Evolutionary conservation across 352 stramenopile genomes (phyloP).

Genomic region (Phytopythium aichiense): DNA sequence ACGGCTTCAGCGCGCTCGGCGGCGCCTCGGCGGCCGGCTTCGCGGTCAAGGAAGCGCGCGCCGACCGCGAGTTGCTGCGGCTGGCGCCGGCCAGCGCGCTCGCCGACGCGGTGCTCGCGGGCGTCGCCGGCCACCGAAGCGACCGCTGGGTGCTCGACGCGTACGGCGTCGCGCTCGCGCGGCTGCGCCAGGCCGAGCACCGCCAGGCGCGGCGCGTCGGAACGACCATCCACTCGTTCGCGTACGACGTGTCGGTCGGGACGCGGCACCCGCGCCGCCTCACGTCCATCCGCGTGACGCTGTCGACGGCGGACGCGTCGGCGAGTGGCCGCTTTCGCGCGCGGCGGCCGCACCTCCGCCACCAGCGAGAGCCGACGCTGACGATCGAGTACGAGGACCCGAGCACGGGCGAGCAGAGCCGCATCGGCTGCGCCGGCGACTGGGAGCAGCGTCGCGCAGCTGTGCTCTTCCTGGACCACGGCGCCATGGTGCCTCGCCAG

Average conservation of each 20-base stretch:
- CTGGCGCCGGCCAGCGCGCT: slow-evolving; percentile 20
- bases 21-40: slow-evolving; percentile 10
- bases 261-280: slow-evolving; percentile 23
- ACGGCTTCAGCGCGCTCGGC: slow-evolving; percentile 36
- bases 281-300: slow-evolving; percentile 26
- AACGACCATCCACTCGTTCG: slow-evolving; percentile 3
- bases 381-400: slow-evolving; percentile 27
- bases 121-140: neutral
- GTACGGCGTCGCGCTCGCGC: slow-evolving; percentile 30
- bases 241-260: slow-evolving; percentile 34
- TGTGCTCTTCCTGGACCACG: slow-evolving; percentile 29
- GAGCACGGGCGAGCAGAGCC: slow-evolving; percentile 24
- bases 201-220: neutral
- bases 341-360: neutral
- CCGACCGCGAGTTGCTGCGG: slow-evolving; percentile 23
- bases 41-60: slow-evolving; percentile 23
- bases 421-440: slow-evolving; percentile 27
- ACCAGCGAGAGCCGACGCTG: slow-evolving; percentile 19
- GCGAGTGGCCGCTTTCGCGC: neutral
- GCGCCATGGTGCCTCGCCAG: slow-evolving; percentile 17
- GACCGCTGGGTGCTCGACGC: slow-evolving; percentile 38
- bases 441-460: slow-evolving; percentile 24
- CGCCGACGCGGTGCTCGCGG: neutral
- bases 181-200: slow-evolving; percentile 15
- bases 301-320: neutral